Base-by-base conservation (phyloP, 257 asterid species). In the Rauvolfia tetraphylla region DNA sequence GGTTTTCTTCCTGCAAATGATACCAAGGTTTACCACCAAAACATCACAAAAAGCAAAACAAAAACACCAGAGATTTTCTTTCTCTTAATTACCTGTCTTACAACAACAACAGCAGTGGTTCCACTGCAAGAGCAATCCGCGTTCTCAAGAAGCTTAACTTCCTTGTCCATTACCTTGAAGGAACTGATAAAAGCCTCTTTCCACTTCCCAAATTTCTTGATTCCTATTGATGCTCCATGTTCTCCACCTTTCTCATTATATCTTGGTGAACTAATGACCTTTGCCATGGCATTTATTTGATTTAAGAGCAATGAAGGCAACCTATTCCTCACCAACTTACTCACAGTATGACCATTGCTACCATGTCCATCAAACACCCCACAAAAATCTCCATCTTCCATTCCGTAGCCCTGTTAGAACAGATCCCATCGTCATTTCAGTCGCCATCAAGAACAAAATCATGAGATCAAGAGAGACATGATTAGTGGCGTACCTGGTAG, bases 361-460 rank as follows among this genome's bases (percentile, higher is more conserved):
- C 98, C 98, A 85, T 93, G 97, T 46, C 98, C 98, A 79, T 94
- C 98, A 76, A 92, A 94, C 13, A 94, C 92, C 29, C 87, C 97
- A 68, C 91, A 71, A 3, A 90, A 78, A 5, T 48, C 85, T 80
- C 97, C 96, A 73, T 87, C 87, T 75, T 88, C 93, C 38, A 79
- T 80, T 56, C 94, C 97, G 73, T 88, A 93, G 3, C 96, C 93
- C 98, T 91, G 81, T 65, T 36, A 77, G 68, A 1, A 44, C 49
- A 44, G 8, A 15, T 2, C 33, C 10, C 0, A 57, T n/a, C n/a
- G n/a, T n/a, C n/a, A n/a, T n/a, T n/a, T n/a, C n/a, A n/a, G n/a
- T n/a, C n/a, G n/a, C n/a, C n/a, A n/a, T n/a, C n/a, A n/a, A n/a
- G n/a, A n/a, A n/a, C n/a, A n/a, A n/a, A n/a, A n/a, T n/a, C 65